Conservation (phyloP, 805 yeast genomes). For the Saccharomycopsis oosterbeekiorum region DNA sequence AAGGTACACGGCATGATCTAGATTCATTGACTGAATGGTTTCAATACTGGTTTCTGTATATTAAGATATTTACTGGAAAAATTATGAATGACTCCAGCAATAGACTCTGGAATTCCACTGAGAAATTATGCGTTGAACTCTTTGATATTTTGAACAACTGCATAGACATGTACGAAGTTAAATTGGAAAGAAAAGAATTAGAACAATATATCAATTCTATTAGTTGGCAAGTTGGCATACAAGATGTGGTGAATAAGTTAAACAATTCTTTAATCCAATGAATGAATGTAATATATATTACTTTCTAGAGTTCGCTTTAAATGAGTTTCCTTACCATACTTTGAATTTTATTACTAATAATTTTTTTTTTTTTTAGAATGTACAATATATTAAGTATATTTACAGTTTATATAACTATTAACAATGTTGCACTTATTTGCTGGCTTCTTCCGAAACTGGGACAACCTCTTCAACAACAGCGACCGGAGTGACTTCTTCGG, state of each 20-base stretch:
- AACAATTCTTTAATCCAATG: not conserved
- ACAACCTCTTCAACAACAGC: constrained; percentile 2
- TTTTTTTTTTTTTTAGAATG: not conserved
- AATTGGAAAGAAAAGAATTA: not conserved
- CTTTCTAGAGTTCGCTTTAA: no score
- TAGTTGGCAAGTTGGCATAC: not conserved
- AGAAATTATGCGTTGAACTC: not conserved
- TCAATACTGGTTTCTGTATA: constrained; percentile 1
- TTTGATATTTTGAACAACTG: not conserved
- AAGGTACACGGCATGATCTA: not conserved
- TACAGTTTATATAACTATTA: not conserved
- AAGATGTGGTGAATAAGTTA: not conserved
- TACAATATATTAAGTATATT: not conserved
- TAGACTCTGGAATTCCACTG: not conserved
- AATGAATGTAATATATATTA: no score
- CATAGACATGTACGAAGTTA: not conserved
- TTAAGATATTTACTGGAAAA: not conserved
- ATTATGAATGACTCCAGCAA: not conserved
- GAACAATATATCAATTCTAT: not conserved
- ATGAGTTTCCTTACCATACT: no score
- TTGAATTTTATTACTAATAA: not conserved
- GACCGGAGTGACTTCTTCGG: not conserved
- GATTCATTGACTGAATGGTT: constrained; percentile 1
- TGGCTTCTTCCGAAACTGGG: not conserved
- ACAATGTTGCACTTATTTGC: not conserved